Base-by-base conservation (phyloP, 2,329 filamentous ascomycete genomes). In the Exutisphaerella laricina region DNA sequence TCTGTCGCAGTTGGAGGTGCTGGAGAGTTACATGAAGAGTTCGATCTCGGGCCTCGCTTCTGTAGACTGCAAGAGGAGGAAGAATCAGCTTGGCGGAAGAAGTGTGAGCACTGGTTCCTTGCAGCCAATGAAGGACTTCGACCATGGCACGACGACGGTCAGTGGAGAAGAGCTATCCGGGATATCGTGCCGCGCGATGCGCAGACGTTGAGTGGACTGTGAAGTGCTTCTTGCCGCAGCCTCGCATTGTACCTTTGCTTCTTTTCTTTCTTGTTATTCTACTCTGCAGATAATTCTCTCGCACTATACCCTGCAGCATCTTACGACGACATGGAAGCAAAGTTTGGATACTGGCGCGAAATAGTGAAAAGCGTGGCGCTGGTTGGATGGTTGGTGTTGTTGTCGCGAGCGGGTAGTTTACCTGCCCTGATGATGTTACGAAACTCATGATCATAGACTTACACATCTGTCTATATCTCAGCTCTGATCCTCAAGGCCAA, bases 41-140 rank as follows among this genome's bases (percentile, higher is more conserved):
- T 98, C 58, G 92, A 98, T 61, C 88, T 98, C 43, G 92, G 92
- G 0, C 92, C 90, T 3, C 88, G 94, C 64, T 98, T 97, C 61
- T 82, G 97, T 50, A 77, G 83, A 56, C 76, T 89, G 50, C 90
- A 97, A 61, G 78, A 85, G 46, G 88, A 90, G 58, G 92, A 98
- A 67, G 92, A 98, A 68, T 83, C 87, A 35, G 77, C 86, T 48
- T 98, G 92, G 92, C 77, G 84, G 54, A 82, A 82, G 63, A 90
- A 89, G 68, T 90, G 90, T 54, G 83, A 85, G 61, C 82, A 79
- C 58, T 98, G 92, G 92, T 78, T 90, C 51, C 76, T 76, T 39
- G 69, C 74, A 51, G 73, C 76, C 47, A 61, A 66, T 56, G 70
- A 74, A 43, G 62, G 49, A 66, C 74, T 55, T 75, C 76, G 51